phyloP scores from a whole-genome alignment of 1,284 basidiomycete species.

The Boletus sp. region DNA sequence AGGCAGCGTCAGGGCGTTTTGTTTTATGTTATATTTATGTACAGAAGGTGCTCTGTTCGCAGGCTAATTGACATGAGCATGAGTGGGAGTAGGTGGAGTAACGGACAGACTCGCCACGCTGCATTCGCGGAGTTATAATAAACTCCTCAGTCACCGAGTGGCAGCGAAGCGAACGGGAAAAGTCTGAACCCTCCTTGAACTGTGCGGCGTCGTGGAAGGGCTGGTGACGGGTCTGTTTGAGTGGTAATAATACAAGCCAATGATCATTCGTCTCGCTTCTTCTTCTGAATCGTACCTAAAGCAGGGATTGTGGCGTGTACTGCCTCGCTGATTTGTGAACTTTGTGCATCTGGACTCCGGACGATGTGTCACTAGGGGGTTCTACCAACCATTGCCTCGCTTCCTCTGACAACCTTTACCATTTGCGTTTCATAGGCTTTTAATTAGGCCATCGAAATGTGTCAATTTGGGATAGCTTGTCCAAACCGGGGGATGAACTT shows the following conservation, averaged over 20 bases:
- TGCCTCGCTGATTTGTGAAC: conserved; percentile 29
- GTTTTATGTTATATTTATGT: conserved; percentile 19
- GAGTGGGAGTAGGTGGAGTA: conserved; percentile 8
- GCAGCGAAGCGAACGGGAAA: conserved; percentile 1
- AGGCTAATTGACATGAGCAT: neutral
- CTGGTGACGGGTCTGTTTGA: conserved; percentile 1
- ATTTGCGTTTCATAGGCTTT: conserved; percentile 31
- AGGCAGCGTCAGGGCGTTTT: conserved; percentile 2
- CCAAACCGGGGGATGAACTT: conserved; percentile 28
- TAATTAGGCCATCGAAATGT: conserved; percentile 29
- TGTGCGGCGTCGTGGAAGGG: conserved; percentile 12
- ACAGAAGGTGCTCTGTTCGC: conserved; percentile 6
- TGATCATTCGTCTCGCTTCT: conserved; percentile 14
- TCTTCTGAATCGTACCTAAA: conserved; percentile 13
- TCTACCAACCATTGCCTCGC: conserved; percentile 21
- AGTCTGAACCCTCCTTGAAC: conserved; percentile 4
- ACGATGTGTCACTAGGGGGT: conserved; percentile 23
- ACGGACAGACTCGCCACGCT: conserved; percentile 21
- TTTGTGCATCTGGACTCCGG: conserved; percentile 17
- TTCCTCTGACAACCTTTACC: conserved; percentile 23
- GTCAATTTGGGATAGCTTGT: conserved; percentile 29
- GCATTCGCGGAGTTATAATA: conserved; percentile 32
- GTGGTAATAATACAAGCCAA: conserved; percentile 31
- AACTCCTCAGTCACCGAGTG: no score
- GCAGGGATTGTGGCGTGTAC: conserved; percentile 24